phyloP scores from a whole-genome alignment of 1,284 basidiomycete species.

The Irpex sp. region DNA sequence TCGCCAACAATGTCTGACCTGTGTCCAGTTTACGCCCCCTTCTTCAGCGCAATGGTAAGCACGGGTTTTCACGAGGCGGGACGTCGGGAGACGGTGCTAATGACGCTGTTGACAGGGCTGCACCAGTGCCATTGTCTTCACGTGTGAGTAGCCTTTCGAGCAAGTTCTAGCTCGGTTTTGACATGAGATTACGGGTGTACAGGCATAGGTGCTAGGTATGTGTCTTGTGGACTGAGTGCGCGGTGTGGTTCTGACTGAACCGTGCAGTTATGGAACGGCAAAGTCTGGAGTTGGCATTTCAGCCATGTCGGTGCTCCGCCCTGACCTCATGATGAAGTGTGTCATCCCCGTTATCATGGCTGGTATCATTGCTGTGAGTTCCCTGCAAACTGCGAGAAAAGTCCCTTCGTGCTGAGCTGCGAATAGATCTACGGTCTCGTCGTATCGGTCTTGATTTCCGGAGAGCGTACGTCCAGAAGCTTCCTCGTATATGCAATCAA shows the following conservation, averaged over 20 bases:
- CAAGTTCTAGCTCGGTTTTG: not conserved
- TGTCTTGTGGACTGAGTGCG: constrained; percentile 4
- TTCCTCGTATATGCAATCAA: constrained; percentile 8
- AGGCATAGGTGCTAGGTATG: constrained; percentile 75
- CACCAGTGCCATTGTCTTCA: constrained; percentile 96
- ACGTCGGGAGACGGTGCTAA: not conserved
- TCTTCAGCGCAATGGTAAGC: constrained; percentile 94
- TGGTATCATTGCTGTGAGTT: constrained; percentile 93
- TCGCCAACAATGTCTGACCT: constrained; percentile 70
- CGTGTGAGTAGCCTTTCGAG: constrained; percentile 65
- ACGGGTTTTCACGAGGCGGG: not conserved
- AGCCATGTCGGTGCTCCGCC: constrained; percentile 95
- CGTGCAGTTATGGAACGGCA: constrained; percentile 83
- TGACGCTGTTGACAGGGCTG: constrained; percentile 63
- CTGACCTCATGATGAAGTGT: constrained; percentile 94
- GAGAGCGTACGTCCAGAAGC: constrained; percentile 53
- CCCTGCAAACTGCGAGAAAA: not conserved
- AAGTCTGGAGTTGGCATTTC: constrained; percentile 99
- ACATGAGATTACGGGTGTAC: constrained; percentile 3
- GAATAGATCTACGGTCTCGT: constrained; percentile 82
- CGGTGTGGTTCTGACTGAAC: constrained; percentile 1
- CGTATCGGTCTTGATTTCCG: constrained; percentile 85
- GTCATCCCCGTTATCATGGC: constrained; percentile 98
- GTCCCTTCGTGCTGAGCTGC: not conserved
- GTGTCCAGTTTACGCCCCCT: constrained; percentile 93